A percentile compares a stretch with the other conserved stretches of the same genome.
phyloP scores from a whole-genome alignment of 2,329 filamentous ascomycete genomes.

The Curvularia sp. region DNA sequence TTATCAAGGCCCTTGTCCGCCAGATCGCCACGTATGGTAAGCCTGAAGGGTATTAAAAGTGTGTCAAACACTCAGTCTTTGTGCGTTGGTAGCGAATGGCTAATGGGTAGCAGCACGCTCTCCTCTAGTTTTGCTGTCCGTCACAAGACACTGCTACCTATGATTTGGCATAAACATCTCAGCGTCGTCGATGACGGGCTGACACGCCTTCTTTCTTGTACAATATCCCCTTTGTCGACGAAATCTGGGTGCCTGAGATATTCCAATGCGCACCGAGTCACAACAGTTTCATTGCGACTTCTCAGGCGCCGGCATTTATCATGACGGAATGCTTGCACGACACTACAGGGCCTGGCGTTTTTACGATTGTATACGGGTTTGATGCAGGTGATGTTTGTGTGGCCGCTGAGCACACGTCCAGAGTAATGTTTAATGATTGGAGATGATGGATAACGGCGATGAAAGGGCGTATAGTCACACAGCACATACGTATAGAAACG shows the following conservation, averaged over 20 bases:
- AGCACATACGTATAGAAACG: neutral
- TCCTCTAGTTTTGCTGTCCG: neutral
- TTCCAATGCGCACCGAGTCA: neutral
- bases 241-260: neutral
- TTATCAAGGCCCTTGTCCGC: conserved; percentile 17
- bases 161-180: neutral
- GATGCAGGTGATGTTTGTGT: neutral
- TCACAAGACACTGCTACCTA: neutral
- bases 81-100: neutral
- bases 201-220: neutral
- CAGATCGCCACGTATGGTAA: neutral
- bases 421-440: neutral
- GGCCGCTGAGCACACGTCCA: neutral
- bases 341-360: neutral
- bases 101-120: neutral
- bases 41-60: neutral
- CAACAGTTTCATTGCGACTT: neutral
- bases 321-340: conserved; percentile 2
- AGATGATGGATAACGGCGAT: no score
- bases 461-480: neutral
- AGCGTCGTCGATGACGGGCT: neutral
- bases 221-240: neutral
- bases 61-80: neutral
- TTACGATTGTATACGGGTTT: neutral
- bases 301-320: neutral